Percentiles rank a stretch among this genome's conserved stretches.
phyloP scores from a whole-genome alignment of 83 land plant genomes.

The Larix sibirica region DNA sequence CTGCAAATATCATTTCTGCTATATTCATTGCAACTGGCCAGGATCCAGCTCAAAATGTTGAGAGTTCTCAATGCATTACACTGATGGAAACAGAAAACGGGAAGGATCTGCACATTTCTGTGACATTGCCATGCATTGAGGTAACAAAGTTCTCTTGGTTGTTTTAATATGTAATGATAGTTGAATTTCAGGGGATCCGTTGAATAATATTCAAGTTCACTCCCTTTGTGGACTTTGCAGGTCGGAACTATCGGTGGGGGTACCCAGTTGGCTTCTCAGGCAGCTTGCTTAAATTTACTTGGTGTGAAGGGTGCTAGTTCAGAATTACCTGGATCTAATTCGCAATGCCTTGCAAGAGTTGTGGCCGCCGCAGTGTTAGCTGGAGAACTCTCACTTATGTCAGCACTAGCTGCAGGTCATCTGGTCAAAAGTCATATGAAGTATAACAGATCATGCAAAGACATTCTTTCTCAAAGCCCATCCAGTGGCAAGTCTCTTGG shows the following conservation, averaged over 20 bases:
- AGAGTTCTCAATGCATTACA: slow-evolving; percentile 90
- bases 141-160: slow-evolving; percentile 23
- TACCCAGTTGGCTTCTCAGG: slow-evolving; percentile 30
- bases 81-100: slow-evolving; percentile 89
- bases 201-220: no score
- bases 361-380: slow-evolving; percentile 35
- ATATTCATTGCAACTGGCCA: slow-evolving; percentile 90
- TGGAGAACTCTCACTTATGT: slow-evolving; percentile 29
- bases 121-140: slow-evolving; percentile 95
- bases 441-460: slow-evolving; percentile 19
- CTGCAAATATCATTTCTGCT: slow-evolving; percentile 85
- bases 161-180: no score
- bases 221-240: neutral
- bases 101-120: slow-evolving; percentile 81
- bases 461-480: neutral
- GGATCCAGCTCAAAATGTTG: slow-evolving; percentile 93
- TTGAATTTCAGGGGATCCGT: no score
- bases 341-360: slow-evolving; percentile 29
- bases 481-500: no score
- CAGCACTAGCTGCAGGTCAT: slow-evolving; percentile 27
- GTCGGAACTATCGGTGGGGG: neutral
- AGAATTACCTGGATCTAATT: slow-evolving; percentile 31
- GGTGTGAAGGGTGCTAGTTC: slow-evolving; percentile 45
- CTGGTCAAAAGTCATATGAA: slow-evolving; percentile 31
- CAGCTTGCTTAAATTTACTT: slow-evolving; percentile 36